These are phyloP conservation scores for Lasiosphaeria miniovina DNA, from an alignment of 495 filamentous ascomycete genomes.

Conservation along the genomic window DNA sequence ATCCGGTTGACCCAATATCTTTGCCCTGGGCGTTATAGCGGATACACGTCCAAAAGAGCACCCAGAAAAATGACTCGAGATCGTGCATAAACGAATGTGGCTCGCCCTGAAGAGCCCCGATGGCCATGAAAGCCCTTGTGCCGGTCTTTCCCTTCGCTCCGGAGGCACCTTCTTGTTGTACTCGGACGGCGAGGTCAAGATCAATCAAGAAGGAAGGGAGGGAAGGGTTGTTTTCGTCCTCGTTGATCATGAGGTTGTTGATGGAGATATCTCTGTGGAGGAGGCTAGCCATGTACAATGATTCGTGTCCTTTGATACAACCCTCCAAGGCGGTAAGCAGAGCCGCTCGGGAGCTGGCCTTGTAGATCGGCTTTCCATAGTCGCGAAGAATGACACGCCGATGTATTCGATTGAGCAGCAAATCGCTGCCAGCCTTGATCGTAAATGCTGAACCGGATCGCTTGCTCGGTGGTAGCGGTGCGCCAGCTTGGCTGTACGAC, in stretches of 20 bases:
- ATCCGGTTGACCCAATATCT: constrained; percentile 17
- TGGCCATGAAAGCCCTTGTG: constrained; percentile 47
- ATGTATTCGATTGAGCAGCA: constrained; percentile 9
- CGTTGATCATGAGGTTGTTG: constrained; percentile 43
- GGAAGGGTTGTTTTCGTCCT: constrained; percentile 29
- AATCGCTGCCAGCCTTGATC: constrained; percentile 20
- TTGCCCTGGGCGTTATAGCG: constrained; percentile 32
- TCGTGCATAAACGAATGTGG: constrained; percentile 46
- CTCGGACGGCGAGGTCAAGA: constrained; percentile 40
- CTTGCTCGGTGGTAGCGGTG: constrained; percentile 17
- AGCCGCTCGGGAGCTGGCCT: constrained; percentile 12
- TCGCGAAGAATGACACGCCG: constrained; percentile 6
- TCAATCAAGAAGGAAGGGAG: constrained; percentile 38
- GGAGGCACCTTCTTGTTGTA: constrained; percentile 26
- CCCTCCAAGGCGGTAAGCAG: constrained; percentile 39
- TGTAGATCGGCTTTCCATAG: constrained; percentile 3
- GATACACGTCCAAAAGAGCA: constrained; percentile 50
- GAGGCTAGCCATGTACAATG: constrained; percentile 7
- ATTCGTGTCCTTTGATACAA: constrained; percentile 29
- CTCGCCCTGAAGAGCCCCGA: constrained; percentile 37
- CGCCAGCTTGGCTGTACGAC: constrained; percentile 29
- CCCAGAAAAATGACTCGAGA: constrained; percentile 56
- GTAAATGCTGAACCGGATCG: constrained; percentile 2
- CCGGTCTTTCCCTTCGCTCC: constrained; percentile 42
- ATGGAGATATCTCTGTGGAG: constrained; percentile 36